Evolutionary conservation across 352 stramenopile genomes (phyloP), one percentile per base, ranked within the genome.

Genomic region (Thalassiosira mediterranea): DNA sequence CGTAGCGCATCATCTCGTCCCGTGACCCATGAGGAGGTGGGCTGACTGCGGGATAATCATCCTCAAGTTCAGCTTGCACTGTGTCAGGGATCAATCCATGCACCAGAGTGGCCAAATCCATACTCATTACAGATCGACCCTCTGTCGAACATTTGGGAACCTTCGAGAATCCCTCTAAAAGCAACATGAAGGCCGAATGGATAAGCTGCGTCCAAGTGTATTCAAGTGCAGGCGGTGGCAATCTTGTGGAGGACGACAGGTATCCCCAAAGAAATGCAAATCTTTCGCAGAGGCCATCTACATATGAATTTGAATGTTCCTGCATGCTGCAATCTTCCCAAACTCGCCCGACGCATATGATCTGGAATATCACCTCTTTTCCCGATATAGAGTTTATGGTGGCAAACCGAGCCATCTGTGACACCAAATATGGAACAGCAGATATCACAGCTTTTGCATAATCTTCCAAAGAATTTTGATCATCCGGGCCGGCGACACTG

Each of bases 71-170:
- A 28, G 72, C 53, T 51, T 71, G 51, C 0, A 91, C 58, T 47
- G 72, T 63, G 13, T 74, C 25, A 17, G 76, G 49, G 23, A 42
- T 93, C 90, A 86, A 95, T 83, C 4, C 79, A 63, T 76, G 34
- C 34, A 72, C 69, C 42, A 98, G 84, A 19, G 95, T 92, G 37
- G 95, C 89, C 52, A 99, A 78, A 72, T 99, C 97, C 88, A 99
- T 97, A 47, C 94, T 95, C 96, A 99, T 98, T 23, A 98, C 88
- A 3, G 96, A 95, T 48, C 96, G 88, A 1, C 96, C 97, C 83
- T 98, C 96, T 1, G 94, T 96, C 3, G 94, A 97, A 74, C 96
- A 98, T 61, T 90, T 93, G 21, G 83, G 15, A 10, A 97, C 87
- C n/a, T 87, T 88, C 0, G 94, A 91, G 70, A 98, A 98, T 0